Evolutionary conservation across 352 stramenopile genomes (phyloP).

Genomic region (Blastocystis hominis): DNA sequence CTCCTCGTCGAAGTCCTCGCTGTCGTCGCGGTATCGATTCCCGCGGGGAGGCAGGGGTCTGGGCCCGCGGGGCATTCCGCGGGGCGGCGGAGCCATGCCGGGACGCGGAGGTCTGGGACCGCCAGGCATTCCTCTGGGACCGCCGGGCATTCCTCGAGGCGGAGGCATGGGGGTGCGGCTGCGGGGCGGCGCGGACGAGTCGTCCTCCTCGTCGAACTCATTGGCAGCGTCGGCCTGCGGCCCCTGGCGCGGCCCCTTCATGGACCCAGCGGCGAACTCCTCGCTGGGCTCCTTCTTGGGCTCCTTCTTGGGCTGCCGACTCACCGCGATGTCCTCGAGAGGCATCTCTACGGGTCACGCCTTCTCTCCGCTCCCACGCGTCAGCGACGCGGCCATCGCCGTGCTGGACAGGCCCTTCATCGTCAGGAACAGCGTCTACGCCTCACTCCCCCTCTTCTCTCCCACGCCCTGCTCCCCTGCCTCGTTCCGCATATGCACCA

Average conservation of each 20-base stretch:
- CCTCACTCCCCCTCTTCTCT: background rate
- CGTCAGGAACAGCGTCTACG: conserved; percentile 17
- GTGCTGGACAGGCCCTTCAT: background rate
- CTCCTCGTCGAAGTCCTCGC: background rate
- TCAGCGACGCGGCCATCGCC: background rate
- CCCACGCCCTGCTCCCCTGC: background rate
- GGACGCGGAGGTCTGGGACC: background rate
- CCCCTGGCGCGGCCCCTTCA: background rate
- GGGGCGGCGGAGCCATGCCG: background rate
- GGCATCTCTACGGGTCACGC: background rate
- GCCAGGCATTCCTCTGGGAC: background rate
- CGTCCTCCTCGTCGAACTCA: background rate
- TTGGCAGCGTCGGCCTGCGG: background rate
- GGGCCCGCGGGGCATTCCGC: background rate
- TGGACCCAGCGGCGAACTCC: background rate
- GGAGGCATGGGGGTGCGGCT: background rate
- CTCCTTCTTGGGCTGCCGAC: conserved; percentile 2
- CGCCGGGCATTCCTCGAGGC: background rate
- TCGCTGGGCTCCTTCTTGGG: background rate
- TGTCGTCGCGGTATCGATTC: background rate
- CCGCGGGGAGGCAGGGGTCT: background rate
- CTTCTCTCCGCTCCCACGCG: background rate
- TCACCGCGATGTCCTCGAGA: conserved; percentile 37
- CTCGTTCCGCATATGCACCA: conserved; percentile 10
- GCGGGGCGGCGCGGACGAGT: background rate